Evolutionary conservation across 2,329 filamentous ascomycete species (phyloP).

Genomic region (Anisogramma anomala): DNA sequence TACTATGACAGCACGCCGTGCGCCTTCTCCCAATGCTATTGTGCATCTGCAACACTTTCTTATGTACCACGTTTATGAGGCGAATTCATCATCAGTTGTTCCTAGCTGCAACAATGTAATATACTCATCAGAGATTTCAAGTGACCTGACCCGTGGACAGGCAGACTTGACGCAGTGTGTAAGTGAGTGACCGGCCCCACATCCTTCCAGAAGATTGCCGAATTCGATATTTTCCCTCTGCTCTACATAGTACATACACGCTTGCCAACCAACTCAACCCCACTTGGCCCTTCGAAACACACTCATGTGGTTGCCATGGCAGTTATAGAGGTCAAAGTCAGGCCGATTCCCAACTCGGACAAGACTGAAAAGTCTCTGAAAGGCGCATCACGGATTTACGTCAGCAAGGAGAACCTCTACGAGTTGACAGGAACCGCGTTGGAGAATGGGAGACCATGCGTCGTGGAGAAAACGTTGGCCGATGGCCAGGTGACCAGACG

Average conservation of each 20-base stretch:
- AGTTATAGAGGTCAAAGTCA: slow-evolving; percentile 25
- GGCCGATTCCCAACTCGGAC: slow-evolving; percentile 27
- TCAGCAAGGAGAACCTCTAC: slow-evolving; percentile 36
- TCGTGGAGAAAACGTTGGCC: slow-evolving; percentile 16
- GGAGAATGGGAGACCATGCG: slow-evolving; percentile 29
- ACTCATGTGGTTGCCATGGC: background rate
- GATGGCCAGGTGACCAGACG: slow-evolving; percentile 18
- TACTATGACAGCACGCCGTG: too few relatives aligned
- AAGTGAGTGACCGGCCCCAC: slow-evolving; percentile 3
- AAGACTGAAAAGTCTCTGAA: slow-evolving; percentile 31
- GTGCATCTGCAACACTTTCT: too few relatives aligned
- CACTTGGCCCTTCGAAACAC: background rate
- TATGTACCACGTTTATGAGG: too few relatives aligned
- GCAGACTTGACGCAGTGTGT: too few relatives aligned
- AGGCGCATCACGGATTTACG: slow-evolving; percentile 36
- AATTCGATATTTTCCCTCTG: slow-evolving; percentile 4
- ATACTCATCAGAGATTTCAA: too few relatives aligned
- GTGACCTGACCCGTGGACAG: too few relatives aligned
- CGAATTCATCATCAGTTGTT: too few relatives aligned
- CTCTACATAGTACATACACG: too few relatives aligned
- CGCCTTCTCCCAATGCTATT: too few relatives aligned
- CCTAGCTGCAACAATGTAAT: too few relatives aligned
- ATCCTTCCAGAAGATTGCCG: background rate
- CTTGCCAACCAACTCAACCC: too few relatives aligned
- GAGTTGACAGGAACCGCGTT: slow-evolving; percentile 29